Conservation (phyloP, 1,284 basidiomycete genomes). For the Leucoagaricus sp. region DNA sequence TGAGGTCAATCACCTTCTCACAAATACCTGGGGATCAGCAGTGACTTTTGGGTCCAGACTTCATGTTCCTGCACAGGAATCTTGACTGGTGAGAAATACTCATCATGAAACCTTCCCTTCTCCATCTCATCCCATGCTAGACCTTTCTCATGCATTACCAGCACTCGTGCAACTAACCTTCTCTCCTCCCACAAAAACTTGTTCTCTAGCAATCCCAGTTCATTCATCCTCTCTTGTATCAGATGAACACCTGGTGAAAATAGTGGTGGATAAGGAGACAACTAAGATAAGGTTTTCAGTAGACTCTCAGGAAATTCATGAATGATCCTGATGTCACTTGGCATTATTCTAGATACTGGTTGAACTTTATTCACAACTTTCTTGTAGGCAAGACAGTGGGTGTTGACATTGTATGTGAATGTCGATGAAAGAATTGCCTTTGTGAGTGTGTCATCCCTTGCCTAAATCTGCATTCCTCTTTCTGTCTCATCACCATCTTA, state of each 20-base stretch:
- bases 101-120: conserved; percentile 7
- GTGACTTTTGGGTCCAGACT: conserved; percentile 29
- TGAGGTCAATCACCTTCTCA: conserved; percentile 30
- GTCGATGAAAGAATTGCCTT: conserved; percentile 6
- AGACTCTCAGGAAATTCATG: conserved; percentile 14
- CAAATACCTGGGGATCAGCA: conserved; percentile 28
- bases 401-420: conserved; percentile 4
- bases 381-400: neutral
- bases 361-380: too few species aligned
- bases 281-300: conserved; percentile 4
- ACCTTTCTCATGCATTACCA: conserved; percentile 2
- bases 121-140: conserved; percentile 11
- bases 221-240: conserved; percentile 3
- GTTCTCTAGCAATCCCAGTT: conserved; percentile 6
- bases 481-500: neutral
- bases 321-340: too few species aligned
- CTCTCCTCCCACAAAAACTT: conserved; percentile 9
- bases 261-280: conserved; percentile 3
- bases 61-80: conserved; percentile 15
- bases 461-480: neutral
- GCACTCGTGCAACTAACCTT: too few species aligned
- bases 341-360: too few species aligned
- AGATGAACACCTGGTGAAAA: conserved; percentile 4
- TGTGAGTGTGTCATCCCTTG: neutral
- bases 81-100: conserved; percentile 8